Evolutionary conservation across 2,329 filamentous ascomycete species (phyloP), one percentile per base, ranked within the genome.

Genomic region (Dactylonectria macrodidyma): DNA sequence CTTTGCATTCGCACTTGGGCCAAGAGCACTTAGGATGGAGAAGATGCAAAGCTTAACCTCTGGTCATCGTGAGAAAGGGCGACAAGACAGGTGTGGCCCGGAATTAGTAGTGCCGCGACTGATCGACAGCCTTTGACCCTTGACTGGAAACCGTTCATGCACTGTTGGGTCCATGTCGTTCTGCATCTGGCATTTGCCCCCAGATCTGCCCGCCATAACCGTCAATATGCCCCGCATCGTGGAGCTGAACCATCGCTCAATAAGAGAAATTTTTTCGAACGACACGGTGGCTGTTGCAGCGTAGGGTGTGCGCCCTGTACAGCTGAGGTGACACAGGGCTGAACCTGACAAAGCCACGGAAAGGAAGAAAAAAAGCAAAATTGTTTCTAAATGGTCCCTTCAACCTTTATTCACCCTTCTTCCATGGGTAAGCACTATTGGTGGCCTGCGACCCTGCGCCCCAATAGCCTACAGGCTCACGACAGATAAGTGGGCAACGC

Each of bases 121-220:
- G 62, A 65, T 65, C 56, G 56, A 30, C 50, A 52, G 24, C 34
- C 50, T 19, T 34, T 4, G 44, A 56, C 33, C 62, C 48, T 54
- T 44, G 30, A 47, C 56, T 11, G 19, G 50, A 33, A 65, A 50
- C 57, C 57, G 57, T 55, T 60, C 62, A 65, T 65, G 56, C 57
- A 54, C 22, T 54, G 24, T 22, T 33, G 44, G 33, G 47, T 38
- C 46, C 52, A 52, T 8, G 47, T 55, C 22, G 50, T 26, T 55
- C 47, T 30, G 50, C 55, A 52, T 54, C 54, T 33, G 24, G 24
- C 41, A 38, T 56, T 41, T 54, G n/a, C 34, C 54, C 30, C 52
- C 34, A 26, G 57, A 52, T 58, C 63, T 34, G 57, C 52, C 62
- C 57, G 63, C 57, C 63, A 57, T 57, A 33, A 9, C 50, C 44